Evolutionary conservation across 2,329 filamentous ascomycete species (phyloP), one percentile per base, ranked within the genome.

Genomic region (Calonectria pauciramosa): DNA sequence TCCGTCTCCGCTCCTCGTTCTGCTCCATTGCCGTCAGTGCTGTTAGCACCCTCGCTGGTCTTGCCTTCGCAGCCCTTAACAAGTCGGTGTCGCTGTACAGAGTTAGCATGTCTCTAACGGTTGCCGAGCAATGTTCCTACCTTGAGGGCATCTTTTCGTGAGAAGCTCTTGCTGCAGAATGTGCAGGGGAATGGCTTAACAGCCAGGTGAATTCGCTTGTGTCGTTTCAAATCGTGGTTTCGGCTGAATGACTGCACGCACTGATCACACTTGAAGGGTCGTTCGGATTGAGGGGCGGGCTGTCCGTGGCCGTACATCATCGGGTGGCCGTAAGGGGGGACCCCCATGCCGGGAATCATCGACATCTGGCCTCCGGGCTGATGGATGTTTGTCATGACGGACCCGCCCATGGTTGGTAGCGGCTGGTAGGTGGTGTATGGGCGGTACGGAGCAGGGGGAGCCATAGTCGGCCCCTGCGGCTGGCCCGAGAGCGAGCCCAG

Each of bases 91-190:
- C 91, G 86, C 90, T 93, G 79, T 76, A 66, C 11, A 44, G 38
- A 52, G 69, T 83, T 73, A 82, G 81, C 41, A 69, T 13, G 41
- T 47, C 41, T 14, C 34, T 18, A 20, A 30, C 26, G 20, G 6
- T 20, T 9, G 2, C 11, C n/a, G 6, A 51, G 13, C 30, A 20
- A 23, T 18, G 47, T 67, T 76, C 91, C 81, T 87, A 99, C 97
- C 94, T 99, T 99, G 36, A 99, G 88, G 13, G 97, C 97, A 85
- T 99, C 97, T 84, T 99, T 99, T 74, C 97, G 91, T 4, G 96
- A 98, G 82, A 99, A 99, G 83, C 95, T 97, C 90, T 99, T 99
- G 75, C 98, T 96, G 83, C 97, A 99, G 82, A 94, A 94, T 9
- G 89, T 91, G 84, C 97, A 99, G 0, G 96, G 96, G 84, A 96